Evolutionary conservation across 345 rosid species (phyloP).

Genomic region (Corchorus capsularis): DNA sequence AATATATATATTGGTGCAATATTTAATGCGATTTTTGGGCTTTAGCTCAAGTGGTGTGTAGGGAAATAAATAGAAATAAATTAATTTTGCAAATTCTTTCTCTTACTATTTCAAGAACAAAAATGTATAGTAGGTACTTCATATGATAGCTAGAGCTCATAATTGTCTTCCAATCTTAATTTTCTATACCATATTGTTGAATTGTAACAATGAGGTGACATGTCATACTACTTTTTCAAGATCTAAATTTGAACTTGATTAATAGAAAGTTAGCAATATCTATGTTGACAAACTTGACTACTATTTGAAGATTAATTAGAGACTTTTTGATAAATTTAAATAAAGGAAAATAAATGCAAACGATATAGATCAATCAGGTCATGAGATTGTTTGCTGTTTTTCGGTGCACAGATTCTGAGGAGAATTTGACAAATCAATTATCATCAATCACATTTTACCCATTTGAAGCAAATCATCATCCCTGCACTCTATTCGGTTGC

Average conservation of each 20-base stretch:
- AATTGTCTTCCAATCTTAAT: too few relatives aligned
- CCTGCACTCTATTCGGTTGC: neutral
- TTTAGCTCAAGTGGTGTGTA: too few relatives aligned
- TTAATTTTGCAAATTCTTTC: neutral
- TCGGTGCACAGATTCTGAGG: conserved; percentile 15
- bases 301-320: neutral
- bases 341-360: neutral
- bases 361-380: neutral
- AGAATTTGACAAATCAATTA: neutral
- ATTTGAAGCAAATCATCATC: conserved; percentile 7
- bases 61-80: too few relatives aligned
- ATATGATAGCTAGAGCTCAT: too few relatives aligned
- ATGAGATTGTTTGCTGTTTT: neutral
- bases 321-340: neutral
- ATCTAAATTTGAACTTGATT: neutral
- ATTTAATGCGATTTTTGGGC: too few relatives aligned
- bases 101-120: neutral
- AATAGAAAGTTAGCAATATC: neutral
- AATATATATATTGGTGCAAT: too few relatives aligned
- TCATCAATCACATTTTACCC: neutral
- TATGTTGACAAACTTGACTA: neutral
- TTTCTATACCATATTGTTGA: too few relatives aligned
- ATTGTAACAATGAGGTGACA: neutral
- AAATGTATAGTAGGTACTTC: neutral
- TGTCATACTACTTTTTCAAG: neutral